Base-by-base conservation (phyloP, 192 early-diverging fungal species). In the Coemansia sp. region DNA sequence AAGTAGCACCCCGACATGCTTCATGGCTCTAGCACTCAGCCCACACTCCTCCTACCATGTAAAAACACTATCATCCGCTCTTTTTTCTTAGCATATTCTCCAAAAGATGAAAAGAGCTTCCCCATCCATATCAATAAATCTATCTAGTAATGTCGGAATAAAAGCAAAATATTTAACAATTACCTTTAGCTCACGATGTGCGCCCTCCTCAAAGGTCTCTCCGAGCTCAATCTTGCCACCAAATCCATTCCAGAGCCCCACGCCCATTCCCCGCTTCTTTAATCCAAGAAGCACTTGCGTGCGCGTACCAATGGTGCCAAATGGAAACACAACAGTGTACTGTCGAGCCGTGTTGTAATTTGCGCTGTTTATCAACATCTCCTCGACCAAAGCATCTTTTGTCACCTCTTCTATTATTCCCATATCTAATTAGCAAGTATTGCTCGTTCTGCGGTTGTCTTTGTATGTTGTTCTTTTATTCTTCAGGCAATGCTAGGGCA, bases 241-340 rank as follows among this genome's bases (percentile, higher is more conserved):
- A 69, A 93, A 93, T 7, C 91, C 90, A 41, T 91, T 92, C 83
- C 83, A 90, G 37, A 84, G 80, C 16, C 87, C 85, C 19, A 73
- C 78, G 45, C 92, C 91, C 75, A 93, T 88, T 0, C 92, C 92
- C 10, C 91, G 87, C 69, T 93, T 93, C 76, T 93, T 93, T 67
- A 89, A 81, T 0, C 92, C 91, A 18, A 93, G 86, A 13, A 91
- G 81, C 43, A 92, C 77, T 76, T 84, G 52, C 39, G 16, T 38
- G 3, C 38, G 64, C 11, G 37, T 41, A 18, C 61, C 64, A 21
- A 16, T 42, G 21, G 26, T 53, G n/a, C 53, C 68, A 37, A 73
- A 65, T 6, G 74, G 79, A 40, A 81, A 68, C 23, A 81, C 52
- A 3, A 81, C 68, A 0, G 79, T 70, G 64, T 76, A 81, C 2